These are phyloP conservation scores for Ascoidea rubescens DNA, from an alignment of 805 yeast species.

Conservation along the genomic window DNA sequence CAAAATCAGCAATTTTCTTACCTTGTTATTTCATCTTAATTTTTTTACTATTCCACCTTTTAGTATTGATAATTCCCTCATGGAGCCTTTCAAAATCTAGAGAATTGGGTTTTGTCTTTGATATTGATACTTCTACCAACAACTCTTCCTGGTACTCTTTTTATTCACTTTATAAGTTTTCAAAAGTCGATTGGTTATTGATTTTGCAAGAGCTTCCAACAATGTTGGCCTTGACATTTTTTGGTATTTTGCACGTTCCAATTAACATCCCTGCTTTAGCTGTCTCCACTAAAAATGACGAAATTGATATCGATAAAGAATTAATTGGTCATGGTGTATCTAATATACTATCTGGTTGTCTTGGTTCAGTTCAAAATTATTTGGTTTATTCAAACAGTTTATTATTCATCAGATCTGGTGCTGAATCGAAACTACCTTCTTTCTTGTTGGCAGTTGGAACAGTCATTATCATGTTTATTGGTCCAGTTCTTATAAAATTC, in stretches of 20 bases:
- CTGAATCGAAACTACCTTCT: constrained; percentile 73
- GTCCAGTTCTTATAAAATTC: constrained; percentile 85
- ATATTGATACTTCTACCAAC: constrained; percentile 32
- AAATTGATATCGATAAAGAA: constrained; percentile 81
- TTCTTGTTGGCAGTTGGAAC: constrained; percentile 80
- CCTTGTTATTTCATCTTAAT: constrained; percentile 71
- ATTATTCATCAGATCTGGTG: constrained; percentile 87
- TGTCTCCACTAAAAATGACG: constrained; percentile 70
- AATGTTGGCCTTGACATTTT: constrained; percentile 90
- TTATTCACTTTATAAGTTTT: constrained; percentile 58
- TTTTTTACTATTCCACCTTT: constrained; percentile 52
- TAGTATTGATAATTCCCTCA: constrained; percentile 50
- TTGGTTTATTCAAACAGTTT: constrained; percentile 90
- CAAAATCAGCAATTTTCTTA: constrained; percentile 47
- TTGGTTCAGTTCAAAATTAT: constrained; percentile 89
- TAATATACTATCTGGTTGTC: constrained; percentile 67
- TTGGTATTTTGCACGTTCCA: constrained; percentile 93
- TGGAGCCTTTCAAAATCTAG: constrained; percentile 52
- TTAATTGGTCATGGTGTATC: constrained; percentile 91
- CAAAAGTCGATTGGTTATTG: constrained; percentile 60
- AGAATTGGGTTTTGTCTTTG: constrained; percentile 75
- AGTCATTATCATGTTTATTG: constrained; percentile 64
- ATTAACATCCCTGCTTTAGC: constrained; percentile 97
- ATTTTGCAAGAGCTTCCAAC: constrained; percentile 67
- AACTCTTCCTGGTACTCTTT: constrained; percentile 78